Evolutionary conservation across 495 filamentous ascomycete species (phyloP).

Genomic region (Durotheca rogersii): DNA sequence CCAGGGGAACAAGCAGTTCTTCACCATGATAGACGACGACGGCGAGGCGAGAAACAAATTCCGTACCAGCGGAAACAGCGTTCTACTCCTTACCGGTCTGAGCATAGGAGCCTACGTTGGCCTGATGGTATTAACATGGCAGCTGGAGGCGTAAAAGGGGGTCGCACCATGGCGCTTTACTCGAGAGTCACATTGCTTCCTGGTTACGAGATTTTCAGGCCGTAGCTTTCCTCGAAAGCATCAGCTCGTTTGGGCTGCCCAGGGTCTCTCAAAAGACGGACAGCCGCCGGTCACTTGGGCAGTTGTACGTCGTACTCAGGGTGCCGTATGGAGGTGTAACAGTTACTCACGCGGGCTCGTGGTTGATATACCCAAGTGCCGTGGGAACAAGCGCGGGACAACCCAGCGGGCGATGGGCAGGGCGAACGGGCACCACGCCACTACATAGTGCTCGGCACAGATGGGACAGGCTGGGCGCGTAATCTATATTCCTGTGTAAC

Average conservation of each 20-base stretch:
- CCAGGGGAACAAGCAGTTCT: constrained; percentile 92
- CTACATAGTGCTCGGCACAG: constrained; percentile 5
- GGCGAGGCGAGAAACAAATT: constrained; percentile 66
- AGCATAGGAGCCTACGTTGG: constrained; percentile 80
- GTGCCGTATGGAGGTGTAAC: background rate
- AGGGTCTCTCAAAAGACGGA: background rate
- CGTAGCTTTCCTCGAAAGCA: too few species aligned
- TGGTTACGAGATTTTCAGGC: background rate
- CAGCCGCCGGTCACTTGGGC: too few species aligned
- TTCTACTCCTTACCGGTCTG: constrained; percentile 78
- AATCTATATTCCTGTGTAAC: constrained; percentile 10
- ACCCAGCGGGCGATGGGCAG: background rate
- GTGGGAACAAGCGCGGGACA: background rate
- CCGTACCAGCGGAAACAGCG: constrained; percentile 80
- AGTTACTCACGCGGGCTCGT: too few species aligned
- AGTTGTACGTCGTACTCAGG: too few species aligned
- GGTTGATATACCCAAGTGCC: background rate
- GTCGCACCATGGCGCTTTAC: background rate
- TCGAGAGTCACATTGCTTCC: background rate
- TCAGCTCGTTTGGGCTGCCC: background rate
- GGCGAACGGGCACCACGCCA: background rate
- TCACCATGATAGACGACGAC: constrained; percentile 67
- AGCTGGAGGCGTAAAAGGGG: constrained; percentile 41
- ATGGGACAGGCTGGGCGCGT: background rate
- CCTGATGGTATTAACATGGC: constrained; percentile 72